These are phyloP conservation scores for Rhizophagus prolifer DNA, from an alignment of 192 early-diverging fungal species.

Conservation along the genomic window DNA sequence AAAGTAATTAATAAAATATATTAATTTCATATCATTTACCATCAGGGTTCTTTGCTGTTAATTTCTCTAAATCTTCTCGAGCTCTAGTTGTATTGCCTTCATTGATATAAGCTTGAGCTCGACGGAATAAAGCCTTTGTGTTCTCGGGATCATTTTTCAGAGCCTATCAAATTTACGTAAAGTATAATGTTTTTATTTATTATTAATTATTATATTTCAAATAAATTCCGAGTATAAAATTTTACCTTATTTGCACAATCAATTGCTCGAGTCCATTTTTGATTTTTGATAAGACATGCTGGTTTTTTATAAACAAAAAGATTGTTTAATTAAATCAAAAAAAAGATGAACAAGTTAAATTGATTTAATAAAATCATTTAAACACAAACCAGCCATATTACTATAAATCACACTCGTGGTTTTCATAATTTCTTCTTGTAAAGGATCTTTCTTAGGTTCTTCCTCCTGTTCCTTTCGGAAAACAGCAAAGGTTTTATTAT, in stretches of 20 bases:
- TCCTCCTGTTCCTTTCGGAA: slow-evolving; percentile 25
- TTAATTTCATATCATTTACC: not conserved
- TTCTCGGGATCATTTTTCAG: slow-evolving; percentile 42
- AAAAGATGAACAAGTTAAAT: not conserved
- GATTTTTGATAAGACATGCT: slow-evolving; percentile 42
- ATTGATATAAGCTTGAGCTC: slow-evolving; percentile 42
- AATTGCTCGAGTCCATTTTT: slow-evolving; percentile 39
- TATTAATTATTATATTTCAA: not conserved
- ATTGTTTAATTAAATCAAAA: slow-evolving; percentile 1
- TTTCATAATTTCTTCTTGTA: slow-evolving; percentile 28
- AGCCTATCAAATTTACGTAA: slow-evolving; percentile 15
- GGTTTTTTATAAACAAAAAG: not conserved
- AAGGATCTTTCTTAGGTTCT: slow-evolving; percentile 19
- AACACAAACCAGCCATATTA: slow-evolving; percentile 36
- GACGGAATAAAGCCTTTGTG: slow-evolving; percentile 45
- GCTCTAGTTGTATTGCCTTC: slow-evolving; percentile 44
- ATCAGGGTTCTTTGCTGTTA: slow-evolving; percentile 34
- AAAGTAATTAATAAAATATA: not conserved
- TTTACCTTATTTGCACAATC: slow-evolving; percentile 33
- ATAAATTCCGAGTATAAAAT: no score
- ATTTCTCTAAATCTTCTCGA: slow-evolving; percentile 36
- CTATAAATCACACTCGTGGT: slow-evolving; percentile 14
- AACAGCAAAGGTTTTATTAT: slow-evolving; percentile 27
- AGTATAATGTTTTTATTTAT: no score
- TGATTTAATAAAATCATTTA: not conserved